Evolutionary conservation across 768 basidiomycete species (phyloP), one percentile per base, ranked within the genome.

Genomic region (Hericium alpestre): DNA sequence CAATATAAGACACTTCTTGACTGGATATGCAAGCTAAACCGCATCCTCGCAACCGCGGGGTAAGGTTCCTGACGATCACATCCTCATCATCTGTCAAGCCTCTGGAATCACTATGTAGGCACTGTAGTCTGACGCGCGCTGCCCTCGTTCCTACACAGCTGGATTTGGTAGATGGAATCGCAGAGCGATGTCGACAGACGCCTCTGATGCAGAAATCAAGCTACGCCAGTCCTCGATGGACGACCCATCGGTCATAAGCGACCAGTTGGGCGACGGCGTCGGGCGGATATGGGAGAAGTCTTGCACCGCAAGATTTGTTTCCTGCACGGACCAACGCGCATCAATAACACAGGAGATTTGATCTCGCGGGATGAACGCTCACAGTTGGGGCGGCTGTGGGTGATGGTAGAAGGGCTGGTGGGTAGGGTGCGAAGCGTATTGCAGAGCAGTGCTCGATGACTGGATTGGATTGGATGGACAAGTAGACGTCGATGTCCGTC

Each of bases 261-360:
- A 73, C 84, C 88, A 93, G 68, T 93, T 82, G 10, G 92, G 90
- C 4, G 92, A 93, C 0, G 81, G 82, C 1, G 86, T 82, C 4
- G 78, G 65, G 37, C 83, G 75, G 58, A 93, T 87, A 68, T 93
- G 90, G 18, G 90, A 88, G 66, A 94, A 94, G 61, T 94, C 92
- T 64, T 87, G 87, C 16, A 91, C 81, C 2, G 74, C 59, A n/a
- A 77, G 64, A 55, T 76, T 70, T 20, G 76, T 73, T 59, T 66
- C 72, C 39, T 66, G 47, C 72, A 75, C 9, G 49, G 22, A 12
- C 9, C 49, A 15, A 51, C 13, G 15, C 23, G n/a, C 27, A 10
- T 27, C 22, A 37, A 50, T 38, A 20, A 41, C 10, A 46, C n/a
- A 18, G 9, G 20, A 16, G 38, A 51, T 38, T 32, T 57, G 56